These are phyloP conservation scores for Aureobasidium sp. DNA, from an alignment of 2,329 filamentous ascomycete genomes.

Conservation along the genomic window DNA sequence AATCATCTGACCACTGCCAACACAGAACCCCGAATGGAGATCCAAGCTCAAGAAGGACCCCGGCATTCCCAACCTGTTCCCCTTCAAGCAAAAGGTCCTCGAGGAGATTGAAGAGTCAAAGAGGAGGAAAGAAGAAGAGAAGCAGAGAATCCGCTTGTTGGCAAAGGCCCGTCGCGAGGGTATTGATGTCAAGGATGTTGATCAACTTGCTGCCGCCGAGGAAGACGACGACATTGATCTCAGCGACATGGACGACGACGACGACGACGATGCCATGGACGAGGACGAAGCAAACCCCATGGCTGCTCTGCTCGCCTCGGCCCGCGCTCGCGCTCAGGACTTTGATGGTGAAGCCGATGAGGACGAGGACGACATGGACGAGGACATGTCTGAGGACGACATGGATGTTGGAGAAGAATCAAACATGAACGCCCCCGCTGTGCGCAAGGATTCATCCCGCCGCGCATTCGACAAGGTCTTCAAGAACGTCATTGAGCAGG, in stretches of 20 bases:
- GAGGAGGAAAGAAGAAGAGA: conserved; percentile 72
- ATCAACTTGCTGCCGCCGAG: conserved; percentile 32
- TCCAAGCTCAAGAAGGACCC: conserved; percentile 95
- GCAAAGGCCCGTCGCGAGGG: conserved; percentile 44
- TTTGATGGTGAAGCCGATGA: conserved; percentile 59
- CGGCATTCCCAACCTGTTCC: conserved; percentile 93
- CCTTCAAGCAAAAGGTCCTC: conserved; percentile 92
- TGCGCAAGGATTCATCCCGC: conserved; percentile 58
- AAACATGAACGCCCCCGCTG: conserved; percentile 23
- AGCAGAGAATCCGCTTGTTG: conserved; percentile 61
- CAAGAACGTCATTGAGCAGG: conserved; percentile 82
- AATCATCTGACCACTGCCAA: conserved; percentile 21
- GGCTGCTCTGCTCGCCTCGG: conserved; percentile 83
- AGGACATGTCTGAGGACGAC: conserved; percentile 40
- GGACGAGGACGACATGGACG: conserved; percentile 50
- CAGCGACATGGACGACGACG: conserved; percentile 48
- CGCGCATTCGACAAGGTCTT: conserved; percentile 93
- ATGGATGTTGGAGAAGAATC: conserved; percentile 42
- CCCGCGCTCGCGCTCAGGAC: conserved; percentile 66
- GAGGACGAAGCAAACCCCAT: conserved; percentile 74
- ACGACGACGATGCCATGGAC: conserved; percentile 50
- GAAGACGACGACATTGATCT: conserved; percentile 46
- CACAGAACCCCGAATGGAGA: conserved; percentile 88
- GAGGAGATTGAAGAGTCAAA: conserved; percentile 90
- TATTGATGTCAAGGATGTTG: conserved; percentile 29